Evolutionary conservation across 495 filamentous ascomycete genomes (phyloP), one percentile per base, ranked within the genome.

Genomic region (Chaetomidium leptoderma): DNA sequence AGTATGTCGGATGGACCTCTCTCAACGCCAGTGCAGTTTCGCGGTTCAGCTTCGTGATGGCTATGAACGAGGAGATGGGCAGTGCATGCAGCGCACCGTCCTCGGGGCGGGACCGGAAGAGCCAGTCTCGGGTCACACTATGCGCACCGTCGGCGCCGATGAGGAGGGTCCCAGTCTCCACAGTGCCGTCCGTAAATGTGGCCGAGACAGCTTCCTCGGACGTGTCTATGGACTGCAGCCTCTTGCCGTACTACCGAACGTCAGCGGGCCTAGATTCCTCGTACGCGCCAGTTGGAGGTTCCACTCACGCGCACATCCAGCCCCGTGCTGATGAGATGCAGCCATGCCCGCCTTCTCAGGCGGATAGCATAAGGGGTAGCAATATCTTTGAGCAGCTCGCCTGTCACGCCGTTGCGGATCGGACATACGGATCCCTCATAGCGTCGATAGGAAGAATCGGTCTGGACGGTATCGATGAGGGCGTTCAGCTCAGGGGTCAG

Each of bases 111-210:
- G 27, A 24, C 4, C 39, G 45, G n/a, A 78, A 65, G 8, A 78
- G 64, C 23, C 57, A 66, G 4, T 65, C 24, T n/a, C 77, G 66
- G 6, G 70, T 71, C 17, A 47, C 49, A n/a, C 75, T 78, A 27
- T 70, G 70, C 0, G 75, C 67, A 4, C 76, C 75, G 27, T 78
- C 76, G 7, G 72, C 70, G 3, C 76, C 76, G 35, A 78, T 63
- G 1, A 78, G 60, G 1, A 76, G 40, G 9, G 59, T 66, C 1
- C 72, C 77, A 1, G 27, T 66, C 7, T 59, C 70, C 1, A 53
- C 43, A 9, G 69, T 73, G n/a, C 71, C 73, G 52, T 78, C 76
- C 17, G 57, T 55, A 58, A 79, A 78, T 21, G 58, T 58, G 0
- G 66, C 69, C 9, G 67, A 73, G 19, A 78, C 68, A 14, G 21